Conservation (phyloP, 225 moss, liverwort and hornwort species). For the Pseudisothecium myosuroides region DNA sequence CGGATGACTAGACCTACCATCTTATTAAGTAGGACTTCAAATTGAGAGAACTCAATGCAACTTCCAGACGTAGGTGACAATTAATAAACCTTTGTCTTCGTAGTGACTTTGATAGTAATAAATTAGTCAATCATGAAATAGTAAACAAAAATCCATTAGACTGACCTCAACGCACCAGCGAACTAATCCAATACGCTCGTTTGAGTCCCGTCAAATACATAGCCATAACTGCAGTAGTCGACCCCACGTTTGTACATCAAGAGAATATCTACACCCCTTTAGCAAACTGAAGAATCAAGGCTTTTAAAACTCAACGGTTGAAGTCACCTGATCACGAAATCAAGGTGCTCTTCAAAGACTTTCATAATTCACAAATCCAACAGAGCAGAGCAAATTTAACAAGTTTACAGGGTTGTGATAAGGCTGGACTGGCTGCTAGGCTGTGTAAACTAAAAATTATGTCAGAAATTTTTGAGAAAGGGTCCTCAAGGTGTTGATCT, state of each 20-base stretch:
- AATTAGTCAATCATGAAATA: neutral
- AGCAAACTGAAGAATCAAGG: neutral
- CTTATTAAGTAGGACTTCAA: neutral
- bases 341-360: neutral
- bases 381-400: neutral
- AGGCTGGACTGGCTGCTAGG: neutral
- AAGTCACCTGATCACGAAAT: neutral
- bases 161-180: conserved; percentile 47
- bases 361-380: neutral
- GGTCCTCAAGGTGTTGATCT: neutral
- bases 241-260: conserved; percentile 42
- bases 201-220: conserved; percentile 58
- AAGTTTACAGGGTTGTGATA: neutral
- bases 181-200: no score
- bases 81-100: neutral
- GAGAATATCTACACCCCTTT: neutral
- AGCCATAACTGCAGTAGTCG: conserved; percentile 71
- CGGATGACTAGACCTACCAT: neutral
- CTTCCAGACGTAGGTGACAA: neutral
- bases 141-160: neutral
- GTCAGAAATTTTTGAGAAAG: neutral
- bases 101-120: neutral
- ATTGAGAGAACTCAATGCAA: neutral
- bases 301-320: neutral
- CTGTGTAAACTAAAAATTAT: neutral